Evolutionary conservation across 2,329 filamentous ascomycete genomes (phyloP).

Genomic region (Neoscytalidium dimidiatum): DNA sequence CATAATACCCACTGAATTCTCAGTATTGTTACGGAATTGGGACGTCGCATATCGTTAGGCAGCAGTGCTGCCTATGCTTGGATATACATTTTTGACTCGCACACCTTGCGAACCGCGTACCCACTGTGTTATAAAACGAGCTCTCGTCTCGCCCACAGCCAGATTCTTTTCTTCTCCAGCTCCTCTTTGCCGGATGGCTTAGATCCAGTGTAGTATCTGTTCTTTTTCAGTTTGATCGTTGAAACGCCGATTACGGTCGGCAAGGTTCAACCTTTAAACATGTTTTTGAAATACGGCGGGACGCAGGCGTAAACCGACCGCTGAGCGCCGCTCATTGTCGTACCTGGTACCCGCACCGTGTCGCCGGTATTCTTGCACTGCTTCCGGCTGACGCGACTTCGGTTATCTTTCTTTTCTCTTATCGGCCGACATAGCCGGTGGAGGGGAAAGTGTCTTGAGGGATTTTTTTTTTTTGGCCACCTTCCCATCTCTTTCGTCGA

Average conservation of each 20-base stretch:
- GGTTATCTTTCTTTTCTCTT: neutral
- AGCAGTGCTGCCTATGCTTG: neutral
- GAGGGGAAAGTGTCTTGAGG: neutral
- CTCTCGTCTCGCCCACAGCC: neutral
- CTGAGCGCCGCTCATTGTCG: neutral
- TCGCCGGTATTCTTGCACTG: constrained; percentile 1
- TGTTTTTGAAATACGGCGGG: neutral
- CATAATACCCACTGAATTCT: neutral
- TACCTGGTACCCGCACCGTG: neutral
- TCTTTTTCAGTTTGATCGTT: constrained; percentile 6
- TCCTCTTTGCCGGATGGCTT: neutral
- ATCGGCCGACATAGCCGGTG: neutral
- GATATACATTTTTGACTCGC: neutral
- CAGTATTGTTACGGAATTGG: neutral
- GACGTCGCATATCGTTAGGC: neutral
- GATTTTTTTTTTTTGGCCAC: neutral
- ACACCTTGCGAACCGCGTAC: neutral
- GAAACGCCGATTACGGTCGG: neutral
- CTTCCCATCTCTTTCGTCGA: neutral
- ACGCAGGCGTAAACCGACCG: neutral
- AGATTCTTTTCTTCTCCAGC: neutral
- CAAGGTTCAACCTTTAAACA: neutral
- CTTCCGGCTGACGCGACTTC: constrained; percentile 3
- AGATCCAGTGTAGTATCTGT: constrained; percentile 10
- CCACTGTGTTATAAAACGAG: neutral